Evolutionary conservation across 2,329 filamentous ascomycete genomes (phyloP).

Genomic region (Cladosporium sp.): DNA sequence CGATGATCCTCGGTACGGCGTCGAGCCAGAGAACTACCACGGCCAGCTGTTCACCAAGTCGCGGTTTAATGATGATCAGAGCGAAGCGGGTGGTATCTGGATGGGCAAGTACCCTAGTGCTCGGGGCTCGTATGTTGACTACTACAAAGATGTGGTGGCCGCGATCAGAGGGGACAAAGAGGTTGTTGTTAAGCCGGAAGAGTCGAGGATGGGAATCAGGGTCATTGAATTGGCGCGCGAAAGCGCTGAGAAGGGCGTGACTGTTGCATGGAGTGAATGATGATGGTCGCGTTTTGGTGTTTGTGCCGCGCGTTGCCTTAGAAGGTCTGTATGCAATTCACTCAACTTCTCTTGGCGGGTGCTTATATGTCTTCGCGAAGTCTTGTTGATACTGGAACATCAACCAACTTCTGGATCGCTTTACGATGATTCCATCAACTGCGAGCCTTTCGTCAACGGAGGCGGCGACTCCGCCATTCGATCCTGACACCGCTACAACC

Average conservation of each 20-base stretch:
- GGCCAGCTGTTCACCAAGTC: constrained; percentile 35
- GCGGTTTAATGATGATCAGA: constrained; percentile 27
- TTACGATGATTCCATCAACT: too few relatives aligned
- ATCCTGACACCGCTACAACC: too few relatives aligned
- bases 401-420: too few relatives aligned
- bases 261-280: constrained; percentile 22
- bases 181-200: constrained; percentile 35
- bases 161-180: constrained; percentile 36
- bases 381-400: too few relatives aligned
- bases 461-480: too few relatives aligned
- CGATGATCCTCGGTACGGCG: constrained; percentile 28
- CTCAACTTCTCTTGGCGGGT: too few relatives aligned
- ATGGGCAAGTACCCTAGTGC: constrained; percentile 35
- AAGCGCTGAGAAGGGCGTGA: constrained; percentile 30
- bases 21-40: constrained; percentile 33
- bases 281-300: not conserved
- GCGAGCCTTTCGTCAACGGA: too few relatives aligned
- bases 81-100: constrained; percentile 28
- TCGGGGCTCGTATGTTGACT: constrained; percentile 34
- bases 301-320: not conserved
- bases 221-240: constrained; percentile 40
- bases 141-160: constrained; percentile 38
- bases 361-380: too few relatives aligned
- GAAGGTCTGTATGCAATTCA: too few relatives aligned
- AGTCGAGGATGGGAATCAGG: constrained; percentile 35